Percentiles rank a stretch among this genome's conserved stretches.
Evolutionary conservation across 2,329 filamentous ascomycete genomes (phyloP).

Genomic region (Aspergillus novoparasiticus): DNA sequence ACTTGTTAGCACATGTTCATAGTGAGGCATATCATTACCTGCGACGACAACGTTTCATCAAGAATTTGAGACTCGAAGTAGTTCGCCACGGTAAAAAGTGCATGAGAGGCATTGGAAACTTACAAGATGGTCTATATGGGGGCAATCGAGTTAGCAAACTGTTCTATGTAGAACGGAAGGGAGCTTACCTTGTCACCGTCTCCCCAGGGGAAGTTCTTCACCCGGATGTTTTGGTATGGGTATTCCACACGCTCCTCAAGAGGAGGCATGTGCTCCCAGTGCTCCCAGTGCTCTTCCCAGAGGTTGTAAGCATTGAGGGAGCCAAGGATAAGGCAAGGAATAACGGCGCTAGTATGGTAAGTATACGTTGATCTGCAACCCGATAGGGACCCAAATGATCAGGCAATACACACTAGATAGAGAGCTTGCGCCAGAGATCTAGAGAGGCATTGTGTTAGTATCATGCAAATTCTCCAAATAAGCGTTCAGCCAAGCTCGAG

Average conservation of each 20-base stretch:
- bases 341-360: slow-evolving; percentile 62
- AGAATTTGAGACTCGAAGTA: neutral
- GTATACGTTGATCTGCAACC: slow-evolving; percentile 6
- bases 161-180: neutral
- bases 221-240: slow-evolving; percentile 95
- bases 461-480: neutral
- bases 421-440: slow-evolving; percentile 97
- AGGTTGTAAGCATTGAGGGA: slow-evolving; percentile 83
- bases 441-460: slow-evolving; percentile 32
- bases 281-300: slow-evolving; percentile 97
- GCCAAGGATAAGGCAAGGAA: slow-evolving; percentile 72
- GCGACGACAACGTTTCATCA: neutral
- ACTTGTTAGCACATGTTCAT: neutral
- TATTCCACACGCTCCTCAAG: slow-evolving; percentile 92
- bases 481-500: neutral
- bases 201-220: slow-evolving; percentile 94
- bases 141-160: slow-evolving; percentile 11
- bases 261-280: slow-evolving; percentile 82
- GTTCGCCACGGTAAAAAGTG: neutral
- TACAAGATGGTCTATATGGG: slow-evolving; percentile 64
- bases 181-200: slow-evolving; percentile 84
- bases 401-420: slow-evolving; percentile 75
- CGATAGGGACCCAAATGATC: neutral
- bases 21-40: neutral
- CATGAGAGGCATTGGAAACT: slow-evolving; percentile 38